Base-by-base conservation (phyloP, 2,329 filamentous ascomycete species). In the Helotiales sp. region DNA sequence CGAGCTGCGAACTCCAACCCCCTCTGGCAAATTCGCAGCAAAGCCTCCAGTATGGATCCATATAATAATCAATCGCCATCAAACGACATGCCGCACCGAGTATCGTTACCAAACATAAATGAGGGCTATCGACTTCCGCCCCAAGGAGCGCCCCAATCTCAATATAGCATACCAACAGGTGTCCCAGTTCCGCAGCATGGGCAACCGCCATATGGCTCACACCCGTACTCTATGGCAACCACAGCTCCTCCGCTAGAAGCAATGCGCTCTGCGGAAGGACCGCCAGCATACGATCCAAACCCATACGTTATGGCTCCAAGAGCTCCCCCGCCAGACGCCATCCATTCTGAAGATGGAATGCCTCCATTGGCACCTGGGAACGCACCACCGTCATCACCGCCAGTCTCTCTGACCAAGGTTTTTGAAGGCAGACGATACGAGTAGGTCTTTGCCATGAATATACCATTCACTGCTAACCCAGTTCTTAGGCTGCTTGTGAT, bases 401-500 rank as follows among this genome's bases (percentile, higher is more conserved):
- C 64, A n/a, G 27, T 56, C 22, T 54, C 63, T 46, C 53, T 52
- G 6, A 64, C 65, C 5, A 55, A 47, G 25, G 44, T 59, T 5
- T 54, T 65, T 2, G 60, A 65, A 47, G 66, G 65, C 1, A 60
- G 62, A 52, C 69, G 55, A 65, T 70, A 70, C 42, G 67, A 68
- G 68, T 70, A 62, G n/a, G 67, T 66, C 3, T 24, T 47, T n/a
- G 24, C 13, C 9, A 8, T 31, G 46, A 33, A 34, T 30, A 10
- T 25, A 15, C 30, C 13, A 31, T 44, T 29, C 30, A 15, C 36
- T 55, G 36, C 63, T 67, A 52, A 68, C 40, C 15, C 15, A n/a
- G 27, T n/a, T 79, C 6, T 74, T 73, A 89, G 86, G 61, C 81
- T 96, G 51, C 79, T 87, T 64, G 91, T 97, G 59, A 86, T 90